Evolutionary conservation across 2,329 filamentous ascomycete genomes (phyloP), one percentile per base, ranked within the genome.

Genomic region (Fusarium sp.): DNA sequence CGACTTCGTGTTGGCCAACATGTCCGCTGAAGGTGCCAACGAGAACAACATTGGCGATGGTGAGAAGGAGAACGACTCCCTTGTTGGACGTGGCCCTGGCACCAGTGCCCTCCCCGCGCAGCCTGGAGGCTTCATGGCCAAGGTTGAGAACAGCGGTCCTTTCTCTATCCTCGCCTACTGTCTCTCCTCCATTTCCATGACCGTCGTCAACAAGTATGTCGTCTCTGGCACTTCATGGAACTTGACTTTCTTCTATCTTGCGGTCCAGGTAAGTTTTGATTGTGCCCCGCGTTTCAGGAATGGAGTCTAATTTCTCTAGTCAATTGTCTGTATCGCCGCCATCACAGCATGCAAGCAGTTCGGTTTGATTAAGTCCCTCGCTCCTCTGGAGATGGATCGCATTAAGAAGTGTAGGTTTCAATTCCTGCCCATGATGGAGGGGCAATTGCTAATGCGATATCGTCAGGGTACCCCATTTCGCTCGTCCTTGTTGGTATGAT

Each of bases 161-260:
- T 79, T 96, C 51, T 94, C 95, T 23, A 92, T 99, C 74, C 79
- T 97, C 70, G 88, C 93, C 56, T 99, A 99, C 85, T 99, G 96
- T 81, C 85, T 92, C 76, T 93, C 95, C 56, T 98, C 94, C 19
- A 99, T 99, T 78, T 88, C 95, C 81, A 99, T 99, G 96, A 99
- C 96, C 9, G 93, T 98, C n/a, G 96, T 97, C 80, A 99, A 99
- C 85, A 99, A 99, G 86, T 99, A 97, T 80, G 94, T 98, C 69
- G 89, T 99, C 43, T 98, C 93, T 16, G 96, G 96, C 64, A 86
- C 88, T 53, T 88, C 91, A 72, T 99, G 97, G 88, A 99, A 98
- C 82, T 83, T 99, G 75, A 97, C 97, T 82, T 97, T 98, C 81
- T 93, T 99, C 82, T 91, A 98, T 76, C 89, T 99, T 60, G 91